A percentile compares a stretch with the other conserved stretches of the same genome.
These are phyloP conservation scores for Penicillium coffeae DNA, from an alignment of 495 filamentous ascomycete genomes.

Conservation along the genomic window DNA sequence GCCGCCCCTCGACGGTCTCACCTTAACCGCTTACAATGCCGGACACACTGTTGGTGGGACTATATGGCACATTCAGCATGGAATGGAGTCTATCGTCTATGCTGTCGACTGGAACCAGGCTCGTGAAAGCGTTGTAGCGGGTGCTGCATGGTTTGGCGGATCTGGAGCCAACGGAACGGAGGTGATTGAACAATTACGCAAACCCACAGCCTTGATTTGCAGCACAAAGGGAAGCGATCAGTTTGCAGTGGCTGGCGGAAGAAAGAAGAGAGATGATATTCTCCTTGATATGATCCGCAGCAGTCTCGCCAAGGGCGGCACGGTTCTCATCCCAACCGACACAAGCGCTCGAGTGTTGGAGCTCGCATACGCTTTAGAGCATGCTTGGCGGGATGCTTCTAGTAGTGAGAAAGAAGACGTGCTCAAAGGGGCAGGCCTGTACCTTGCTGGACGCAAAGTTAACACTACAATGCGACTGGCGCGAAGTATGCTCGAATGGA, in stretches of 20 bases:
- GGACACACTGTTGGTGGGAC: slow-evolving; percentile 94
- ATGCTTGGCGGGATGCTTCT: slow-evolving; percentile 76
- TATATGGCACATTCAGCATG: slow-evolving; percentile 98
- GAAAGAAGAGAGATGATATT: slow-evolving; percentile 77
- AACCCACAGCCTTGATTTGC: slow-evolving; percentile 90
- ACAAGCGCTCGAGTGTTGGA: slow-evolving; percentile 94
- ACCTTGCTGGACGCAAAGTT: slow-evolving; percentile 76
- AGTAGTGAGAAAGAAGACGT: slow-evolving; percentile 43
- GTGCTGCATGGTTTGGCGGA: slow-evolving; percentile 88
- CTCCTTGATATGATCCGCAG: slow-evolving; percentile 76
- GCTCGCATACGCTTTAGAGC: slow-evolving; percentile 85
- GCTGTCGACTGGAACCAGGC: slow-evolving; percentile 97
- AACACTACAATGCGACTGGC: slow-evolving; percentile 81
- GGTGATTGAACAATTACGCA: slow-evolving; percentile 86
- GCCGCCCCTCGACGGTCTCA: slow-evolving; percentile 84
- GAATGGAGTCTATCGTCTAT: slow-evolving; percentile 94
- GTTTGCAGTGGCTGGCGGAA: slow-evolving; percentile 62
- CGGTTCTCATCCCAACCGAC: slow-evolving; percentile 92
- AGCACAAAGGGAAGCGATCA: slow-evolving; percentile 78
- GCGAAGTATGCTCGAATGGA: slow-evolving; percentile 97
- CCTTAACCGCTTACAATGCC: slow-evolving; percentile 93
- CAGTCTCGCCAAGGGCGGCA: slow-evolving; percentile 75
- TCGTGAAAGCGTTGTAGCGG: slow-evolving; percentile 86
- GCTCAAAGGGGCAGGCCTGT: slow-evolving; percentile 67
- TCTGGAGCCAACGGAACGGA: slow-evolving; percentile 78